phyloP scores from a whole-genome alignment of 2,329 filamentous ascomycete species.

The Huntiella bhutanensis region DNA sequence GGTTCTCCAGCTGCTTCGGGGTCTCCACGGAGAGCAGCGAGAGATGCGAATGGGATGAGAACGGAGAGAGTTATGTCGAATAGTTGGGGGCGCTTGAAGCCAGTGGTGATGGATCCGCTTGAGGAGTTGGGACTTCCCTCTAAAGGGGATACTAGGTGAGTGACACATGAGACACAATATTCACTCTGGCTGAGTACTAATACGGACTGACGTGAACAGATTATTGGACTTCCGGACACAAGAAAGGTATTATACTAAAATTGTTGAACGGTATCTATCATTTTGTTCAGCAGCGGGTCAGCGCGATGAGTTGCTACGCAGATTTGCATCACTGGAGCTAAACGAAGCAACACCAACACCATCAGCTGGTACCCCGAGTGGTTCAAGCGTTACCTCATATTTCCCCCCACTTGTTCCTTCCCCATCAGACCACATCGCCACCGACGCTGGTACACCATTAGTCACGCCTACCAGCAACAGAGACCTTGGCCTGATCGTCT shows the following conservation, averaged over 20 bases:
- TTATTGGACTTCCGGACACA: constrained; percentile 60
- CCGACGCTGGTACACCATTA: background rate
- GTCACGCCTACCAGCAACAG: constrained; percentile 22
- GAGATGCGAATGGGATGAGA: constrained; percentile 14
- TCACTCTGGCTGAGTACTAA: background rate
- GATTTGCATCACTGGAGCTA: constrained; percentile 45
- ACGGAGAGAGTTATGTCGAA: constrained; percentile 22
- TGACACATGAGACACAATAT: background rate
- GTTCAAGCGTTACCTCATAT: background rate
- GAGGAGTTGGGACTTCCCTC: constrained; percentile 72
- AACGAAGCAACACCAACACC: constrained; percentile 7
- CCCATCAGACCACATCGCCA: background rate
- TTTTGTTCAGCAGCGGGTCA: constrained; percentile 63
- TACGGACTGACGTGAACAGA: constrained; percentile 21
- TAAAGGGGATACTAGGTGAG: constrained; percentile 71
- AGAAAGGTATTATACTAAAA: constrained; percentile 70
- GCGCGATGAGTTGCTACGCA: constrained; percentile 52
- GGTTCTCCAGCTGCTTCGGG: background rate
- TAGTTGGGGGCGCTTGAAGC: constrained; percentile 54
- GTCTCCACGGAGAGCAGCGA: constrained; percentile 1
- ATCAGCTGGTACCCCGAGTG: background rate
- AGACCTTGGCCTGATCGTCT: constrained; percentile 53
- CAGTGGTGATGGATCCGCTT: constrained; percentile 55
- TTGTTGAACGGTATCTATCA: constrained; percentile 73
- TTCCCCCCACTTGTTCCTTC: constrained; percentile 9